Evolutionary conservation across 352 stramenopile species (phyloP), one percentile per base, ranked within the genome.

Genomic region (Pythium dissimile): DNA sequence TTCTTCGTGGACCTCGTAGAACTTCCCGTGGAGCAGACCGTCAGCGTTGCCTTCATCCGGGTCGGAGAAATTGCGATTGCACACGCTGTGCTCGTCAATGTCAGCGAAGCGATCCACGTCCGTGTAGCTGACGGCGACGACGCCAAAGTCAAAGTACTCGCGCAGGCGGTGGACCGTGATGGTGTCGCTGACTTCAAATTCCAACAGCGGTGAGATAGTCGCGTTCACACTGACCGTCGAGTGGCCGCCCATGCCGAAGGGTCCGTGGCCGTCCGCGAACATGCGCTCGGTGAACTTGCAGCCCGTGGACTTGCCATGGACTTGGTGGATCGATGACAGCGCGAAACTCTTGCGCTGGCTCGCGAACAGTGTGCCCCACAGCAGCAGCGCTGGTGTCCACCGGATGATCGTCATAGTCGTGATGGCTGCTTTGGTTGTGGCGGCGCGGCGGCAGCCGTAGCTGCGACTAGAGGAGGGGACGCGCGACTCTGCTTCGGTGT

Each of bases 141-240:
- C 64, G 37, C 65, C 80, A 66, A 92, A 89, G 39, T 93, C 72
- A 48, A 95, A 89, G 50, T 95, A 92, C 58, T 92, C 83, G 45
- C 67, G 67, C 39, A 93, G 62, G 37, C 76, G 68, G 27, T 81
- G 69, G 32, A 91, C 62, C 15, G 74, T 92, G 57, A 95, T 92
- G 27, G 72, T 56, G 54, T 91, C 72, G 8, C 74, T 66, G 38
- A 91, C 75, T 45, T 90, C 75, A 26, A 77, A 52, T 50, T 84
- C 70, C 1, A 56, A 44, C 16, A 93, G 50, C 23, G 77, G 58
- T 18, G 69, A 69, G 27, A 92, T 55, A 15, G 59, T 78, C 11
- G 75, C 80, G 46, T 80, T 66, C 11, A 93, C 61, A 1, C 41
- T 20, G 32, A 93, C 58, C 20, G 58, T 81, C 24, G 83, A 88